These are phyloP conservation scores for Penicillium taxi DNA, from an alignment of 495 filamentous ascomycete genomes.

Conservation along the genomic window DNA sequence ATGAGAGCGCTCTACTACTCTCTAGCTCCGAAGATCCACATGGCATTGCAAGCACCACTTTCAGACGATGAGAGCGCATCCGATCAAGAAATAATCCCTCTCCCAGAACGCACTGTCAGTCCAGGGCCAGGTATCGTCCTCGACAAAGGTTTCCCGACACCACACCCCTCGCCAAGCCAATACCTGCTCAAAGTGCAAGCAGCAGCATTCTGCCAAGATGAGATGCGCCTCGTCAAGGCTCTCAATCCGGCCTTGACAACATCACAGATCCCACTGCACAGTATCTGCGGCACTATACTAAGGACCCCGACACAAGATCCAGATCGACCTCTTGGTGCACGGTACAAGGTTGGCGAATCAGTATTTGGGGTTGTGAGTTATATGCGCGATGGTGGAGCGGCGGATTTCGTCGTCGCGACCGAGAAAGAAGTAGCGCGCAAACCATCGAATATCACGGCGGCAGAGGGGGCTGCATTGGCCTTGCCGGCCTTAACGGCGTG, in stretches of 20 bases:
- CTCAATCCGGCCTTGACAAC: conserved; percentile 35
- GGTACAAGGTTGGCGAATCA: conserved; percentile 43
- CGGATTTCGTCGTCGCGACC: conserved; percentile 43
- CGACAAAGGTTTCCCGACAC: conserved; percentile 32
- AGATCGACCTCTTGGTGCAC: conserved; percentile 20
- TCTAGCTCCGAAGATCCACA: no score
- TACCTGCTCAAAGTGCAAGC: conserved; percentile 54
- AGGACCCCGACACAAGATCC: conserved; percentile 39
- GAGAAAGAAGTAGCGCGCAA: conserved; percentile 44
- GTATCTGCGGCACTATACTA: conserved; percentile 48
- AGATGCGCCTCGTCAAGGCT: conserved; percentile 39
- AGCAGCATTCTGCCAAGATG: conserved; percentile 49
- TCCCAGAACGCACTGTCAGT: no score
- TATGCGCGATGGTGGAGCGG: conserved; percentile 42
- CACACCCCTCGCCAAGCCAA: conserved; percentile 34
- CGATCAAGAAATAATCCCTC: no score
- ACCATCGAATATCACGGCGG: conserved; percentile 39
- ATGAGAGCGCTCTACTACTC: no score
- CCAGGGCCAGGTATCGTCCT: conserved; percentile 22
- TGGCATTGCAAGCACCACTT: no score
- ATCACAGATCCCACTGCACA: conserved; percentile 48
- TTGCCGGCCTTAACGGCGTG: conserved; percentile 48
- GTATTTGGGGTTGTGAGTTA: conserved; percentile 46
- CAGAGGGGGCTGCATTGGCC: conserved; percentile 46
- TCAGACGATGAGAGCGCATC: no score